Conservation (phyloP, 1,139 yeast genomes). For the Pichia sp. region DNA sequence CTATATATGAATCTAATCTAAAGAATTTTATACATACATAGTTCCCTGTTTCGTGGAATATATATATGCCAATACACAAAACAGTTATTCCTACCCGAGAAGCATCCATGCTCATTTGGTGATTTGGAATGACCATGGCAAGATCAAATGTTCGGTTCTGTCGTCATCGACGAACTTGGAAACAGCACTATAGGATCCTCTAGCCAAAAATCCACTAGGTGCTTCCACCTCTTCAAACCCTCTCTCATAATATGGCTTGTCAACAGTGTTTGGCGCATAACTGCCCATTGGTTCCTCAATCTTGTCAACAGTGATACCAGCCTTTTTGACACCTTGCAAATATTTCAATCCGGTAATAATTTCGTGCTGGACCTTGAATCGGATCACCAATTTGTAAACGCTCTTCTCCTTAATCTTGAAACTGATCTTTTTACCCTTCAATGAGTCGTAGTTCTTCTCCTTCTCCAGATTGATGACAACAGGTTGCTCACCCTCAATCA, state of each 20-base stretch:
- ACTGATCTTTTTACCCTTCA: conserved; percentile 50
- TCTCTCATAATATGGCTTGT: conserved; percentile 76
- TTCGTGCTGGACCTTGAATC: conserved; percentile 76
- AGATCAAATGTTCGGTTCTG: conserved; percentile 62
- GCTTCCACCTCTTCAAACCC: conserved; percentile 84
- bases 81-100: not conserved
- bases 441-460: conserved; percentile 43
- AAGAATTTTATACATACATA: not conserved
- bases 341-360: conserved; percentile 88
- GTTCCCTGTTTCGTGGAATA: not conserved
- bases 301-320: conserved; percentile 84
- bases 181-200: conserved; percentile 79
- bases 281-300: conserved; percentile 86
- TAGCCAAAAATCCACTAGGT: conserved; percentile 82
- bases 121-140: conserved; percentile 86
- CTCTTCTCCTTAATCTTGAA: conserved; percentile 77
- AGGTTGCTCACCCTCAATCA: conserved; percentile 61
- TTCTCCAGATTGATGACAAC: conserved; percentile 60
- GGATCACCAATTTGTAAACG: conserved; percentile 65
- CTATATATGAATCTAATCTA: not conserved
- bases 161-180: conserved; percentile 90
- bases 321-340: conserved; percentile 77
- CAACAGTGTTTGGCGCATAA: conserved; percentile 83
- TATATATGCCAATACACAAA: not conserved
- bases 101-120: conserved; percentile 38